Base-by-base conservation (phyloP, 2,329 filamentous ascomycete genomes). In the Fusarium clavum region DNA sequence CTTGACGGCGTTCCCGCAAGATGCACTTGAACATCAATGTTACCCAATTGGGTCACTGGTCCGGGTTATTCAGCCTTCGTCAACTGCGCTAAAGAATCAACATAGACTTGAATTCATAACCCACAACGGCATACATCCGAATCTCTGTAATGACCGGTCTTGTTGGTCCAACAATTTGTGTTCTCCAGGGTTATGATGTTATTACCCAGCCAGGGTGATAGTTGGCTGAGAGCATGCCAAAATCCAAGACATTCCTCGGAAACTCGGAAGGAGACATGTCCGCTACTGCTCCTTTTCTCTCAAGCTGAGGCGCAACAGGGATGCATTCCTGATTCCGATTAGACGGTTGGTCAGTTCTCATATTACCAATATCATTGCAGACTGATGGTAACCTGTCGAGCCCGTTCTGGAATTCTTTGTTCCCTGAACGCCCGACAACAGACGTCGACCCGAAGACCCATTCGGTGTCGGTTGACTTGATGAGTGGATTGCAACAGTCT, bases 291-390 rank as follows among this genome's bases (percentile, higher is more conserved):
- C 64, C 38, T 53, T 49, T 34, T 34, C 46, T 46, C 32, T 52
- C 32, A 20, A 43, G 67, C 58, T 54, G 67, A 61, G 67, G 64
- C 58, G 45, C 52, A 61, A 56, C 56, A 74, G 46, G 69, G 71
- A 51, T 57, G 14, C 16, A 30, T 48, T 24, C 48, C 22, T 53
- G 45, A 40, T 59, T 51, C 38, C 57, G 48, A 44, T 18, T 29
- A 45, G 41, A 43, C 70, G 73, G 68, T 75, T 75, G 73, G 73
- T 47, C 65, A 67, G 32, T 61, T 60, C 52, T 56, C 56, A 64
- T 61, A 70, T 75, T 64, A 56, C 61, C 25, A 57, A 72, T 70
- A 47, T 59, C 55, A 47, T 74, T 71, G 61, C 32, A 74, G 71
- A 73, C 65, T 68, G 60, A 70, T 67, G 40, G 34, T 46, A 63